Percentiles rank a stretch among this genome's conserved stretches.
Evolutionary conservation across 345 rosid species (phyloP).

Genomic region (Hibiscus tridactylites): DNA sequence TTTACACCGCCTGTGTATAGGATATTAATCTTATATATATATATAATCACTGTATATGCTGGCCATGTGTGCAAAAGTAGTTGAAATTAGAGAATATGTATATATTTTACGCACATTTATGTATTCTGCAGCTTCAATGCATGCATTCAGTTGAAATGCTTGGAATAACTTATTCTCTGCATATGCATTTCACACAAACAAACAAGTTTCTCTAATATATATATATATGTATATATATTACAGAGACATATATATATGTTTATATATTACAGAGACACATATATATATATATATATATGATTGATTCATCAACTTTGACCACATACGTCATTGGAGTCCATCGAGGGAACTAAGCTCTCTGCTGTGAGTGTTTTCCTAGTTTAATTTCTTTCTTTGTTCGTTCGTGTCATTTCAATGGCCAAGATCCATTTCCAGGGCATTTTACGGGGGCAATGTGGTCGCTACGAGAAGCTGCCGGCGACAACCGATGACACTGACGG

Average conservation of each 20-base stretch:
- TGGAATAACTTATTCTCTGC: neutral
- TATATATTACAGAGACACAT: too few relatives aligned
- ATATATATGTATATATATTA: neutral
- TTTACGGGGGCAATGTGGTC: slow-evolving; percentile 6
- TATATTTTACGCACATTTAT: too few relatives aligned
- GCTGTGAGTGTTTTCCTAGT: too few relatives aligned
- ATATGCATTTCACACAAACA: neutral
- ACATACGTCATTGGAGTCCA: neutral
- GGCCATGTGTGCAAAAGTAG: slow-evolving; percentile 2
- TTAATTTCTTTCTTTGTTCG: neutral
- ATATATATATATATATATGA: neutral
- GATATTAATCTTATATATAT: neutral
- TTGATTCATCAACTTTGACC: neutral
- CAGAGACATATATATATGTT: neutral
- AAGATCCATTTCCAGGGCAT: neutral
- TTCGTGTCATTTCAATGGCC: neutral
- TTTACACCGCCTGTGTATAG: too few relatives aligned
- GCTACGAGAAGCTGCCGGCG: slow-evolving; percentile 35
- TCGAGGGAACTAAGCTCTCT: neutral
- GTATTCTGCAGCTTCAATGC: neutral
- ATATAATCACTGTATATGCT: neutral
- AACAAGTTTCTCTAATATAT: neutral
- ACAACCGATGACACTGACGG: neutral
- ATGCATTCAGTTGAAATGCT: neutral
- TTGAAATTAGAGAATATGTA: neutral